Evolutionary conservation across 1,284 basidiomycete genomes (phyloP).

Genomic region (Ganoderma multipileum): DNA sequence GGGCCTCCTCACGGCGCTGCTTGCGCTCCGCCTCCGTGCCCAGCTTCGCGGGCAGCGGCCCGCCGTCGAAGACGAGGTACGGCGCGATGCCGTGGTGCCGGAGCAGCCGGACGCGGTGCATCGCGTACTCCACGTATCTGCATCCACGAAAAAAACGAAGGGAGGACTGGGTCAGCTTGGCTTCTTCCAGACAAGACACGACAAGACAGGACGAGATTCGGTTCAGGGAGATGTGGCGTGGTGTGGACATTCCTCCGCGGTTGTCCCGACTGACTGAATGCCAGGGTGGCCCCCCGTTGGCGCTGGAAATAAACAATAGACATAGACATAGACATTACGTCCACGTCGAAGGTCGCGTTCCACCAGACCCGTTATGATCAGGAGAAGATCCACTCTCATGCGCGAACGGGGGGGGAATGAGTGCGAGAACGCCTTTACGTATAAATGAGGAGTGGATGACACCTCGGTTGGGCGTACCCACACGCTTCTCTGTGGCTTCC

Average conservation of each 20-base stretch:
- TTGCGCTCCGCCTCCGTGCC: slow-evolving; percentile 88
- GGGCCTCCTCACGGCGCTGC: slow-evolving; percentile 70
- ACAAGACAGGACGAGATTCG: not conserved
- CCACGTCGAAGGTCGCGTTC: slow-evolving; percentile 1
- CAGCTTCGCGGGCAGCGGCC: slow-evolving; percentile 92
- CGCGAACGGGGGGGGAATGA: too few species aligned
- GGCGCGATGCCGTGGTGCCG: slow-evolving; percentile 87
- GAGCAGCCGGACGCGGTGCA: slow-evolving; percentile 89
- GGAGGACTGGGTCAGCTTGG: slow-evolving; percentile 14
- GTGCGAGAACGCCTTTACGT: slow-evolving; percentile 25
- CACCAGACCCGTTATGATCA: not conserved
- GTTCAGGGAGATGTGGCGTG: not conserved
- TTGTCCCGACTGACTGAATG: slow-evolving; percentile 15
- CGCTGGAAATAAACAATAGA: slow-evolving; percentile 3
- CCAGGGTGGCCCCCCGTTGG: not conserved
- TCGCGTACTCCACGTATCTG: slow-evolving; percentile 97
- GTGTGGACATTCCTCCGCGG: slow-evolving; percentile 21
- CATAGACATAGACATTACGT: slow-evolving; percentile 17
- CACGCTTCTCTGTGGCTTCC: slow-evolving; percentile 24
- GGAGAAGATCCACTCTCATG: not conserved
- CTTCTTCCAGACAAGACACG: slow-evolving; percentile 15
- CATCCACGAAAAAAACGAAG: not conserved
- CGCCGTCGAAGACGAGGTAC: slow-evolving; percentile 97
- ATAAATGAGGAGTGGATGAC: slow-evolving; percentile 28
- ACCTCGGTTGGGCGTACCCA: slow-evolving; percentile 22